phyloP scores from a whole-genome alignment of 768 basidiomycete genomes.

The Amanita muscaria region DNA sequence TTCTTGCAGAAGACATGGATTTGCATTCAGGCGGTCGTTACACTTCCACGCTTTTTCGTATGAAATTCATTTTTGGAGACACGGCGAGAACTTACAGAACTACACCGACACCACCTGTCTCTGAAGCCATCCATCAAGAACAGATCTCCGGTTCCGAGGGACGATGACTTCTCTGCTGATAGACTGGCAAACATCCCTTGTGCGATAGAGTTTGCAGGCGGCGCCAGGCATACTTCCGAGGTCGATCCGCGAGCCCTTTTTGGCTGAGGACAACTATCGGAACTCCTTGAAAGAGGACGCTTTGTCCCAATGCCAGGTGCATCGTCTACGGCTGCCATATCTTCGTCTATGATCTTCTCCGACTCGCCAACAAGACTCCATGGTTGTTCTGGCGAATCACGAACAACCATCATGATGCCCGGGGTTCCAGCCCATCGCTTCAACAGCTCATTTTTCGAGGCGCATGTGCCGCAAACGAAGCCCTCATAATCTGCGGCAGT shows the following conservation, averaged over 20 bases:
- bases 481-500: slow-evolving; percentile 64
- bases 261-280: slow-evolving; percentile 22
- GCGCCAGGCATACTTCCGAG: slow-evolving; percentile 43
- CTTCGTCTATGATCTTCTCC: slow-evolving; percentile 18
- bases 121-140: slow-evolving; percentile 71
- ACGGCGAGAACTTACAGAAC: slow-evolving; percentile 28
- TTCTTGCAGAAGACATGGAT: slow-evolving; percentile 60
- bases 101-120: slow-evolving; percentile 73
- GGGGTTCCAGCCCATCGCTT: slow-evolving; percentile 58
- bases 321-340: slow-evolving; percentile 17
- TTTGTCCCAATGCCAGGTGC: slow-evolving; percentile 31
- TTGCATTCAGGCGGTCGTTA: slow-evolving; percentile 39
- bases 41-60: slow-evolving; percentile 37
- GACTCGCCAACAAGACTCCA: slow-evolving; percentile 43
- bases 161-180: slow-evolving; percentile 16
- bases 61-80: neutral
- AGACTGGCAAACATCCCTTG: slow-evolving; percentile 33
- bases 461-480: slow-evolving; percentile 67
- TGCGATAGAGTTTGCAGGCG: slow-evolving; percentile 36
- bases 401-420: slow-evolving; percentile 60
- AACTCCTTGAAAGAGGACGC: slow-evolving; percentile 38
- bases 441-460: slow-evolving; percentile 43
- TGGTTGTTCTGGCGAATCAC: slow-evolving; percentile 31
- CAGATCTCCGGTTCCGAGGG: slow-evolving; percentile 57
- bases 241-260: slow-evolving; percentile 20